phyloP scores from a whole-genome alignment of 352 stramenopile species.

The Pythium graminicola region DNA sequence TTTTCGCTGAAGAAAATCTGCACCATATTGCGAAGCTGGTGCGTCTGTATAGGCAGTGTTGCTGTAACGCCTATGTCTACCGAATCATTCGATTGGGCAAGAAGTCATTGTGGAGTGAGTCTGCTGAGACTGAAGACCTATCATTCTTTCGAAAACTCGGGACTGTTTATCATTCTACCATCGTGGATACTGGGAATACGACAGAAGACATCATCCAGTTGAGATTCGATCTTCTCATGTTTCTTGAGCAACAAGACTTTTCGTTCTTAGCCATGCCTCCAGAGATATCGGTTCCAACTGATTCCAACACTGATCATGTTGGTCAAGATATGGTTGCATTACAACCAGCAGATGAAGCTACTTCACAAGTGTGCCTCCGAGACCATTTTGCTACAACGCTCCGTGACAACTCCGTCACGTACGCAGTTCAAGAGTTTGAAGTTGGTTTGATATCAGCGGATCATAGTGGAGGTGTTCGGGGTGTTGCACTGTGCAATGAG shows the following conservation, averaged over 20 bases:
- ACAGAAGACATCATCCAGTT: neutral
- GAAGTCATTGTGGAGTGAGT: constrained; percentile 13
- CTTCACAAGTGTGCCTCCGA: neutral
- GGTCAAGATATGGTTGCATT: neutral
- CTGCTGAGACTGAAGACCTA: neutral
- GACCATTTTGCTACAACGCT: neutral
- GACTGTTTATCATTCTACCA: neutral
- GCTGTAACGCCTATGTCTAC: constrained; percentile 21
- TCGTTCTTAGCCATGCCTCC: neutral
- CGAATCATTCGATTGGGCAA: constrained; percentile 21
- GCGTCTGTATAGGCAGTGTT: constrained; percentile 17
- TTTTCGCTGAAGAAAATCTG: constrained; percentile 8
- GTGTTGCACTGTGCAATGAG: constrained; percentile 1
- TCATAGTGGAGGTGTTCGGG: neutral
- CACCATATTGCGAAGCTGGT: neutral
- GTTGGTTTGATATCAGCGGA: neutral
- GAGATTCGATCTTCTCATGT: constrained; percentile 7
- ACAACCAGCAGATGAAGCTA: neutral
- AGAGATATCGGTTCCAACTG: neutral
- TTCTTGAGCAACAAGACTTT: constrained; percentile 13
- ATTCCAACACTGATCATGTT: neutral
- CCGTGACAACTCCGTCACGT: neutral
- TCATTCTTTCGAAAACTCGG: constrained; percentile 13
- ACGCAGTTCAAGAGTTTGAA: constrained; percentile 15
- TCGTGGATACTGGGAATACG: neutral